Percentiles rank a stretch among this genome's conserved stretches.
phyloP scores from a whole-genome alignment of 108 stramenopile species.

The Skeletonema tropicum region DNA sequence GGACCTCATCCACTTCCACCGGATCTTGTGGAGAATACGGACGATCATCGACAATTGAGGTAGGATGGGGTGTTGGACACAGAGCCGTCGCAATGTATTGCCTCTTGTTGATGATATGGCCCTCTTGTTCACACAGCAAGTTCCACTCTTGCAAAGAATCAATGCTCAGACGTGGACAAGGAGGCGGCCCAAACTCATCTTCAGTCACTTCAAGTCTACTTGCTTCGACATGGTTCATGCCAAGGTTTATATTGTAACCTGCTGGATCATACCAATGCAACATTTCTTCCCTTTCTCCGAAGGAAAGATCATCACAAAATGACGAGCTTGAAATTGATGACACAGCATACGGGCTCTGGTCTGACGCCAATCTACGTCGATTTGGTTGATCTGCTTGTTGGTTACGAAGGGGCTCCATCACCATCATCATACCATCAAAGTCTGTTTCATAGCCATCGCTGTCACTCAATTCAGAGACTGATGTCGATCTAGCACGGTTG shows the following conservation, averaged over 20 bases:
- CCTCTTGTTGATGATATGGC: not conserved
- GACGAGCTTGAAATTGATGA: not conserved
- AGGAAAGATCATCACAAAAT: not conserved
- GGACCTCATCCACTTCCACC: not conserved
- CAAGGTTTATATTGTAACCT: not conserved
- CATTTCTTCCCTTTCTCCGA: not conserved
- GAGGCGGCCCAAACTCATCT: not conserved
- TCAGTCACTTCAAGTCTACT: not conserved
- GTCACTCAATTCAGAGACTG: not conserved
- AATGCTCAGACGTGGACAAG: not conserved
- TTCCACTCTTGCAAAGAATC: constrained; percentile 1
- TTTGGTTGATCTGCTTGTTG: not conserved
- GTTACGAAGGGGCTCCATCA: not conserved
- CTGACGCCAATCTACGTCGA: not conserved
- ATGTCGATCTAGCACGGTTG: not conserved
- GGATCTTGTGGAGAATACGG: not conserved
- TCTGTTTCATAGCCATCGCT: not conserved
- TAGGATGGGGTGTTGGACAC: not conserved
- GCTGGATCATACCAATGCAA: not conserved
- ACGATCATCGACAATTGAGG: not conserved
- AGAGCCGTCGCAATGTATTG: not conserved
- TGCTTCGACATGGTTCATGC: not conserved
- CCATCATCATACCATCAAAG: not conserved
- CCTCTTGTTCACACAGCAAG: not conserved
- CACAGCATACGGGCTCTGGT: constrained; percentile 4